Conservation (phyloP, 1,284 basidiomycete genomes). For the Melampsora americana region DNA sequence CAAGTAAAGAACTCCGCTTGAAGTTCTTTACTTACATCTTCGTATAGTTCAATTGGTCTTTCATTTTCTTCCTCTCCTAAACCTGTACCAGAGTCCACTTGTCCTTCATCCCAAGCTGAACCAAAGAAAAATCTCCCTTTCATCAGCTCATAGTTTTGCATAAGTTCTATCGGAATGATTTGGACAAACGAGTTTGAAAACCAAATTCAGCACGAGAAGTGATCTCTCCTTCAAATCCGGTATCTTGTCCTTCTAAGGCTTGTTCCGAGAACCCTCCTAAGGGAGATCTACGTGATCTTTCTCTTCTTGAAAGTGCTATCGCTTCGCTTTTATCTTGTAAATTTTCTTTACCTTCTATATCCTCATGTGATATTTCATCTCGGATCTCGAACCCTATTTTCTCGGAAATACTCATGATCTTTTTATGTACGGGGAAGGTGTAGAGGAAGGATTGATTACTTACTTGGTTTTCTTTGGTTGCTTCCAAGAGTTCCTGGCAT, state of each 20-base stretch:
- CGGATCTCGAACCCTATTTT: not conserved
- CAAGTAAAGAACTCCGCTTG: not conserved
- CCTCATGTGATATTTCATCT: not conserved
- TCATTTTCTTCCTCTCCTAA: not conserved
- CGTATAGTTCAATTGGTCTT: constrained; percentile 1
- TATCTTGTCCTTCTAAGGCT: not conserved
- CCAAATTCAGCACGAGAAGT: constrained; percentile 2
- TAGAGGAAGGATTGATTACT: not conserved
- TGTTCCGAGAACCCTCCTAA: not conserved
- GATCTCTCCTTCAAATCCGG: not conserved
- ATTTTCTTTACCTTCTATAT: not conserved
- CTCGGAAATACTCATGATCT: not conserved
- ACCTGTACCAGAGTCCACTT: not conserved
- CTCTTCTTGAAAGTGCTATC: constrained; percentile 1
- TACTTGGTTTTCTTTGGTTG: not conserved
- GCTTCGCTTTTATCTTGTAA: not conserved
- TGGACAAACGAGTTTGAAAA: constrained; percentile 5
- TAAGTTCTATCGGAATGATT: not conserved
- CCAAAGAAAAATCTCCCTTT: too few species aligned
- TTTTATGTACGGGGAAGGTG: too few species aligned
- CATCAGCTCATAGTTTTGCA: not conserved
- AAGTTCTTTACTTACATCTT: not conserved
- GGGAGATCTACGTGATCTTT: not conserved
- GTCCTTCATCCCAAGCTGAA: not conserved
- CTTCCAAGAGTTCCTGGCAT: not conserved